A percentile compares a stretch with the other conserved stretches of the same genome.
Conservation (phyloP, 2,329 filamentous ascomycete species). For the Alternaria triticimaculans region DNA sequence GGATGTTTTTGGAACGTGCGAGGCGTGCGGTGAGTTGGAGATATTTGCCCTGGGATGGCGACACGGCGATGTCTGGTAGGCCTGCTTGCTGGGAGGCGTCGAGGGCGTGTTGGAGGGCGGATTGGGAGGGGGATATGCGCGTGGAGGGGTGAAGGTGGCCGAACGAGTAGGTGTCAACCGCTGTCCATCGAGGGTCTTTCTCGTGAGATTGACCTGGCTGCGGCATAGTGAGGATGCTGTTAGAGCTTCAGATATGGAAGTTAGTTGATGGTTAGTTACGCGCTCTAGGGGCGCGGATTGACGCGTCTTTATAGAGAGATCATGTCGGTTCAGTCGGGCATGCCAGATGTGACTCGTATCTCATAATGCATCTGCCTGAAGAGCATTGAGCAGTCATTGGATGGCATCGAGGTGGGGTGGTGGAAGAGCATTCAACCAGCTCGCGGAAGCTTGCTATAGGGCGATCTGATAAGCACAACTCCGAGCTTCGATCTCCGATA, state of each 20-base stretch:
- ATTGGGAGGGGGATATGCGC: conserved; percentile 31
- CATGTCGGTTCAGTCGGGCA: background rate
- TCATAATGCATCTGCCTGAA: conserved; percentile 3
- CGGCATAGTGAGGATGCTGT: background rate
- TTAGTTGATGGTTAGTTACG: background rate
- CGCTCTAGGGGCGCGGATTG: background rate
- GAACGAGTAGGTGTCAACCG: conserved; percentile 48
- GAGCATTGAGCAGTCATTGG: background rate
- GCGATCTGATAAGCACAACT: conserved; percentile 4
- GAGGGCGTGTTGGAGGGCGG: conserved; percentile 33
- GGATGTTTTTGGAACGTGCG: conserved; percentile 38
- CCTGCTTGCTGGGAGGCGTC: conserved; percentile 26
- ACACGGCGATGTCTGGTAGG: conserved; percentile 47
- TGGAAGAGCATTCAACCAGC: conserved; percentile 13
- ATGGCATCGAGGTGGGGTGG: background rate
- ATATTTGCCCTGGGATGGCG: conserved; percentile 43
- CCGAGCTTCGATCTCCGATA: conserved; percentile 14
- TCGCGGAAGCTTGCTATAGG: background rate
- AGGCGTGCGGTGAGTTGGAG: conserved; percentile 43
- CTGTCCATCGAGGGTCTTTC: conserved; percentile 47
- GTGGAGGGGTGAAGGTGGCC: conserved; percentile 43
- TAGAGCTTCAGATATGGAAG: background rate
- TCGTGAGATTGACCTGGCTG: conserved; percentile 28
- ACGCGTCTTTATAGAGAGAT: conserved; percentile 9
- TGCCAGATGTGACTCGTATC: background rate